Conservation (phyloP, 495 filamentous ascomycete species). For the Hypoxylon fuscum region DNA sequence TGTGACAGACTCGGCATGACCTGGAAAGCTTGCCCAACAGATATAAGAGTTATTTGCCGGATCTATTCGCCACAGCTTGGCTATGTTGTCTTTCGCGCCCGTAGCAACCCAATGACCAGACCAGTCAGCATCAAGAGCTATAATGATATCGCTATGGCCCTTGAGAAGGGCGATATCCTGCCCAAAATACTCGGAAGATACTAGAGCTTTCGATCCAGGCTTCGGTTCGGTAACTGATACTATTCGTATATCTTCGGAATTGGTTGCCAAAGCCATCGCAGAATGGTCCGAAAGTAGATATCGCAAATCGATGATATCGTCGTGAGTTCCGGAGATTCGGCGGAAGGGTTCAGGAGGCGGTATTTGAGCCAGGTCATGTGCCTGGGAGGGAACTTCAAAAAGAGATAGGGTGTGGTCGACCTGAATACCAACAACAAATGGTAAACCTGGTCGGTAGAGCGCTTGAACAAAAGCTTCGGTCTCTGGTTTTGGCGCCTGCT, state of each 20-base stretch:
- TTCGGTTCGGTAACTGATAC: conserved; percentile 64
- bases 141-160: conserved; percentile 94
- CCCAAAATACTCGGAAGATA: conserved; percentile 74
- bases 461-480: conserved; percentile 78
- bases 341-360: conserved; percentile 59
- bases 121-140: conserved; percentile 94
- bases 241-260: conserved; percentile 90
- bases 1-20: conserved; percentile 94
- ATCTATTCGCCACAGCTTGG: conserved; percentile 90
- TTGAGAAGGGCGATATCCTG: conserved; percentile 85
- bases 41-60: conserved; percentile 75
- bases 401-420: conserved; percentile 85
- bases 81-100: conserved; percentile 95
- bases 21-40: conserved; percentile 82
- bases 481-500: conserved; percentile 64
- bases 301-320: conserved; percentile 93
- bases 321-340: conserved; percentile 93
- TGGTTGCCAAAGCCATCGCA: conserved; percentile 89
- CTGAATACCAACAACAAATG: conserved; percentile 83
- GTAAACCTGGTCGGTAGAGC: conserved; percentile 67
- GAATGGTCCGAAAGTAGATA: conserved; percentile 83
- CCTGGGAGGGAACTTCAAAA: conserved; percentile 63
- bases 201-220: conserved; percentile 36
- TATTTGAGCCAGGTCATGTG: conserved; percentile 42
- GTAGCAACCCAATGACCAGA: conserved; percentile 96